A percentile compares a stretch with the other conserved stretches of the same genome.
These are phyloP conservation scores for Syzygium syzygioides DNA, from an alignment of 441 rosid genomes.

Conservation along the genomic window DNA sequence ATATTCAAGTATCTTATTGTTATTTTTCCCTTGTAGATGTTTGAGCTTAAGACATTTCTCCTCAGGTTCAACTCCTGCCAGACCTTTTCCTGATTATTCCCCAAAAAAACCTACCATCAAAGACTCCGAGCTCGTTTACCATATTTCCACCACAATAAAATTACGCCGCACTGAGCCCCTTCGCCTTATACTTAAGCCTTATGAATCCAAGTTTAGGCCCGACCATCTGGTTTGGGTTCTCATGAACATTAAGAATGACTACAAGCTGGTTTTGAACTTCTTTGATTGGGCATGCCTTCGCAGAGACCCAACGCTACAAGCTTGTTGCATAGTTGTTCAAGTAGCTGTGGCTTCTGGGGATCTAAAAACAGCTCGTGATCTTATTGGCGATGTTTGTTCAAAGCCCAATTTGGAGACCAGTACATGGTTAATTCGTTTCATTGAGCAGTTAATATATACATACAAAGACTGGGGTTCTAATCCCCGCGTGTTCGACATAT, in stretches of 20 bases:
- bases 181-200: conserved; percentile 48
- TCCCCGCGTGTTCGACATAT: conserved; percentile 71
- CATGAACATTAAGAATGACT: conserved; percentile 66
- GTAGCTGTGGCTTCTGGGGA: conserved; percentile 67
- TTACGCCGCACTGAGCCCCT: conserved; percentile 59
- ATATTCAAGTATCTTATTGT: conserved; percentile 6
- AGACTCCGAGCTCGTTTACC: conserved; percentile 66
- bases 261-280: conserved; percentile 62
- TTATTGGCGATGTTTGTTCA: conserved; percentile 56
- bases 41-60: conserved; percentile 21
- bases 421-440: conserved; percentile 41
- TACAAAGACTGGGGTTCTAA: conserved; percentile 90
- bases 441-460: conserved; percentile 60
- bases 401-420: conserved; percentile 45
- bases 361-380: conserved; percentile 39
- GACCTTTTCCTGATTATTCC: conserved; percentile 84
- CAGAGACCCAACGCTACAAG: conserved; percentile 63
- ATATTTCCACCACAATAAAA: conserved; percentile 60
- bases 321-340: conserved; percentile 66
- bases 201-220: conserved; percentile 59
- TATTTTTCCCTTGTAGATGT: conserved; percentile 14
- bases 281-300: conserved; percentile 73
- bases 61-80: conserved; percentile 23
- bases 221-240: conserved; percentile 89
- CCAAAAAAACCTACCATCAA: conserved; percentile 64